Conservation (phyloP, 805 yeast species). For the Clavispora carvajalis region DNA sequence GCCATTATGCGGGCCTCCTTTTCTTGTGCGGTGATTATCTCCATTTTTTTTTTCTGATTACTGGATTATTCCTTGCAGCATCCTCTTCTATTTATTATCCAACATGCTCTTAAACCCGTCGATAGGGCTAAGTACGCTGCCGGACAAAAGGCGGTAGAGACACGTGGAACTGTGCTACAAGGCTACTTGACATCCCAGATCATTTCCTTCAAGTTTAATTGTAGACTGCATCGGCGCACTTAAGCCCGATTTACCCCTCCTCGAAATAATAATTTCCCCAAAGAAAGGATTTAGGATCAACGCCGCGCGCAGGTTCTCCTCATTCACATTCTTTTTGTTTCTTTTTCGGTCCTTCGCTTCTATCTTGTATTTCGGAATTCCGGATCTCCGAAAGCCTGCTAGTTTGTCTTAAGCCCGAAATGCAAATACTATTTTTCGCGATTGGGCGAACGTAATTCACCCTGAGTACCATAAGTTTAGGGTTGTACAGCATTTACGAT, state of each 20-base stretch:
- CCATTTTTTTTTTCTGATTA: conserved; percentile 5
- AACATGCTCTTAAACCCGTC: not conserved
- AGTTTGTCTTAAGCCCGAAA: too few relatives aligned
- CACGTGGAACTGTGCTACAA: not conserved
- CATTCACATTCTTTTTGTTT: not conserved
- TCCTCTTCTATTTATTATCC: not conserved
- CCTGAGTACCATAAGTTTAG: too few relatives aligned
- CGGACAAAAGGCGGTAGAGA: not conserved
- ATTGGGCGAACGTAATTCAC: too few relatives aligned
- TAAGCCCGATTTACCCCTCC: not conserved
- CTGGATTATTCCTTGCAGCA: not conserved
- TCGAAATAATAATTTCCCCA: not conserved
- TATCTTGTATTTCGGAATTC: too few relatives aligned
- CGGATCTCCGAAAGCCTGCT: too few relatives aligned
- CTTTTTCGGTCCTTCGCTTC: too few relatives aligned
- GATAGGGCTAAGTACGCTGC: not conserved
- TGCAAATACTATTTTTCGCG: too few relatives aligned
- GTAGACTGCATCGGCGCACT: not conserved
- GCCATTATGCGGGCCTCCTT: conserved; percentile 43
- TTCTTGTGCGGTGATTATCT: conserved; percentile 28
- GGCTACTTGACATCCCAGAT: not conserved
- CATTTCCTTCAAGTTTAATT: not conserved
- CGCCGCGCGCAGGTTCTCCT: too few relatives aligned
- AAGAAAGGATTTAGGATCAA: too few relatives aligned
- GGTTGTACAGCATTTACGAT: too few relatives aligned